Base-by-base conservation (phyloP, 2,329 filamentous ascomycete species). In the Fusarium sublunatum region DNA sequence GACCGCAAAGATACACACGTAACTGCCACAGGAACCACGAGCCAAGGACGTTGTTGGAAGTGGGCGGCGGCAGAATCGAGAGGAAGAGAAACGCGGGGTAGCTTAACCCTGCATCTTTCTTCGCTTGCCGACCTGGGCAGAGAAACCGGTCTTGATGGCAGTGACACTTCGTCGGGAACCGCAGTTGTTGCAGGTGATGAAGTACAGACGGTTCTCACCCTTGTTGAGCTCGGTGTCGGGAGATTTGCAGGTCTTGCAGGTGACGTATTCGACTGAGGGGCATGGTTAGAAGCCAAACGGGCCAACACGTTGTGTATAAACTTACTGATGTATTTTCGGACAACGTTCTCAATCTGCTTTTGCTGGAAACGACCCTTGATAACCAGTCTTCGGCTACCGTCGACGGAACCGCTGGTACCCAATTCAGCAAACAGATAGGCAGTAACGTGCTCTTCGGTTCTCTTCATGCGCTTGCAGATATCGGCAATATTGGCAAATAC, bases 301-400 rank as follows among this genome's bases (percentile, higher is more conserved):
- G 12, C 31, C 8, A 49, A 26, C 25, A 22, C 28, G 19, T 22
- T n/a, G 19, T 25, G 12, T n/a, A 12, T 31, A 46, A 53, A 84
- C 88, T 78, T 82, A 92, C 91, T 91, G 76, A 97, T 97, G 79
- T 97, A 97, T 83, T 94, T 91, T 81, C 94, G 86, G 76, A 98
- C 81, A 49, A 98, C 93, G 80, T 96, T 97, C 84, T 99, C 95
- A 75, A 98, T 93, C 83, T 98, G 94, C 83, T 97, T 97, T 83
- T 98, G 94, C 80, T 98, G 94, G 91, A 99, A 99, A 75, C 95
- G 92, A 84, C 95, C 95, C 86, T 97, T 97, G 86, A 99, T 99
- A 75, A 99, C 93, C 73, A 99, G 81, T 75, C 94, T 89, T 79
- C 93, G 88, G 80, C 87, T 92, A 71, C 94, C 95, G 81, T 97